phyloP scores from a whole-genome alignment of 192 early-diverging fungal genomes.

The Blastocladiella britannica region DNA sequence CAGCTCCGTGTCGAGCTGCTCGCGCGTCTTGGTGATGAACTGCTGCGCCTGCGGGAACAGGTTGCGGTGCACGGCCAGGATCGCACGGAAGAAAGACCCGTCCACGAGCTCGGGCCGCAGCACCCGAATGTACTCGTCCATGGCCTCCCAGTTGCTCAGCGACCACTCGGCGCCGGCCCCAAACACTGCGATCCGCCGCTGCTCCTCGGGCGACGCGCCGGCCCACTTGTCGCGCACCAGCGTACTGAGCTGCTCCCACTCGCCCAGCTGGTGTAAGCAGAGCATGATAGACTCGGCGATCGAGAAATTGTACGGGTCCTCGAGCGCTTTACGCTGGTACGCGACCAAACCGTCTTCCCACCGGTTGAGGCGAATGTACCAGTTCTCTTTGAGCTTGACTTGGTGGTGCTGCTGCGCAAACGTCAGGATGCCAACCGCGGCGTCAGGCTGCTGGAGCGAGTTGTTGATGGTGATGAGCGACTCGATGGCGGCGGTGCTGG shows the following conservation, averaged over 20 bases:
- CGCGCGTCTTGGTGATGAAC: conserved; percentile 59
- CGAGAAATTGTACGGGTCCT: conserved; percentile 54
- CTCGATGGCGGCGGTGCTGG: conserved; percentile 66
- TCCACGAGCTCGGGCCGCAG: conserved; percentile 62
- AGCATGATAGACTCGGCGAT: conserved; percentile 70
- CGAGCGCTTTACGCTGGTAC: conserved; percentile 53
- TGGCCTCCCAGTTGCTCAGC: conserved; percentile 59
- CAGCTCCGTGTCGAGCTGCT: conserved; percentile 62
- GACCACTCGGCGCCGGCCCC: conserved; percentile 90
- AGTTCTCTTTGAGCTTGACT: conserved; percentile 47
- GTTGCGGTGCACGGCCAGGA: conserved; percentile 62
- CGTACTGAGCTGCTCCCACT: conserved; percentile 67
- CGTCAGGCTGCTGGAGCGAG: conserved; percentile 84
- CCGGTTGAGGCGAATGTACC: conserved; percentile 80
- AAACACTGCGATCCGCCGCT: conserved; percentile 56
- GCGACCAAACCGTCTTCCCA: conserved; percentile 85
- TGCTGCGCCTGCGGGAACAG: conserved; percentile 46
- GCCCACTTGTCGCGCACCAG: conserved; percentile 62
- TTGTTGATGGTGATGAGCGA: conserved; percentile 85
- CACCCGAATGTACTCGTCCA: conserved; percentile 73
- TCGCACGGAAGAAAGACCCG: conserved; percentile 64
- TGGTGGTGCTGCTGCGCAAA: conserved; percentile 73
- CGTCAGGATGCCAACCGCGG: conserved; percentile 81
- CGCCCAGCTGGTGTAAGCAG: conserved; percentile 77
- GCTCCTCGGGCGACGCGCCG: conserved; percentile 32